Evolutionary conservation across 2,329 filamentous ascomycete species (phyloP).

Genomic region (Chaetomium sp.): DNA sequence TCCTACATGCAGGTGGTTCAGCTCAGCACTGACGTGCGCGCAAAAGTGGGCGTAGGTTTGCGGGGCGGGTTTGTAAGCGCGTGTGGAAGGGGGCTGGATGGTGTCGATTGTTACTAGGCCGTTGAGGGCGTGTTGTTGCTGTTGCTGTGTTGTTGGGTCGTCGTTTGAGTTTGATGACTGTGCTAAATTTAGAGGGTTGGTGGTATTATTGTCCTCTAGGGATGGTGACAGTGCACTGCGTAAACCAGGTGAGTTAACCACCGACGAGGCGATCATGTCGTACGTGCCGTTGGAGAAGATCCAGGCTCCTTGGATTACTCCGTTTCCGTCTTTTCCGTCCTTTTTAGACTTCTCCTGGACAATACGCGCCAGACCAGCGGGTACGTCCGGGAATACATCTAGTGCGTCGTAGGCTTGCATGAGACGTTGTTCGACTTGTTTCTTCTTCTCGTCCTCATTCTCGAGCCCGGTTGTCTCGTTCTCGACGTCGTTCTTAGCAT

Average conservation of each 20-base stretch:
- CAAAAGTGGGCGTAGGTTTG: slow-evolving; percentile 50
- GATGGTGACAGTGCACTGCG: too few relatives aligned
- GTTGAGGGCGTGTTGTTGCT: too few relatives aligned
- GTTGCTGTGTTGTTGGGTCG: too few relatives aligned
- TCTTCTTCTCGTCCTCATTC: too few relatives aligned
- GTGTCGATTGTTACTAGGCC: too few relatives aligned
- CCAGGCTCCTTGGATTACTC: slow-evolving; percentile 44
- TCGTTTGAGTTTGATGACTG: too few relatives aligned
- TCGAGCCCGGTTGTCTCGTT: too few relatives aligned
- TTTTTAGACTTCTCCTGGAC: slow-evolving; percentile 26
- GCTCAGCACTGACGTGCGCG: too few relatives aligned
- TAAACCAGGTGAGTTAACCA: slow-evolving; percentile 51
- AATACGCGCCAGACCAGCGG: slow-evolving; percentile 39
- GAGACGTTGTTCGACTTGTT: slow-evolving; percentile 28
- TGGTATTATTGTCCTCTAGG: too few relatives aligned
- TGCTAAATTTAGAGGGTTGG: too few relatives aligned
- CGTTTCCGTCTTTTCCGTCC: slow-evolving; percentile 9
- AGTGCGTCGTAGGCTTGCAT: slow-evolving; percentile 61
- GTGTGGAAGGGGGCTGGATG: slow-evolving; percentile 27
- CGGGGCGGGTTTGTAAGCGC: slow-evolving; percentile 56
- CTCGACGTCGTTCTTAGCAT: slow-evolving; percentile 1
- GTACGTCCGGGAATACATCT: slow-evolving; percentile 58
- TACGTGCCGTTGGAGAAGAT: slow-evolving; percentile 66
- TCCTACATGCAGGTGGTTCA: too few relatives aligned
- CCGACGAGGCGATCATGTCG: slow-evolving; percentile 55